phyloP scores from a whole-genome alignment of 1,139 yeast genomes.

The Meyerozyma athensensis region DNA sequence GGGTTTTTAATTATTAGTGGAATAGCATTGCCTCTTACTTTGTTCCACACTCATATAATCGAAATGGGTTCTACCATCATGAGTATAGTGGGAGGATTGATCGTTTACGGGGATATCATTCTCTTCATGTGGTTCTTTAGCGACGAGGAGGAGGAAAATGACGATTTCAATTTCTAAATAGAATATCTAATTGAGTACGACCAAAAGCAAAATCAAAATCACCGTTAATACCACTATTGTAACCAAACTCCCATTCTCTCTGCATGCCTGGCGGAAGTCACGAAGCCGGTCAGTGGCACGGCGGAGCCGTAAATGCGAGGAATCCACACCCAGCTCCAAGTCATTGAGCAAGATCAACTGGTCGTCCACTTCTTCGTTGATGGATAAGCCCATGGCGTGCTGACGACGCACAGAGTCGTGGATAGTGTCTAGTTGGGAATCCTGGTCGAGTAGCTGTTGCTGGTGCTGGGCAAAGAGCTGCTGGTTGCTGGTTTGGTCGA shows the following conservation, averaged over 20 bases:
- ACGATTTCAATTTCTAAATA: slow-evolving; percentile 44
- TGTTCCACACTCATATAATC: slow-evolving; percentile 57
- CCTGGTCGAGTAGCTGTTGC: slow-evolving; percentile 60
- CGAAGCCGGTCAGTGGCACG: slow-evolving; percentile 53
- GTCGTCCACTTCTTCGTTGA: slow-evolving; percentile 62
- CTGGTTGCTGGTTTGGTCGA: slow-evolving; percentile 37
- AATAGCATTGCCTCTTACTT: slow-evolving; percentile 57
- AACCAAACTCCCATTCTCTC: slow-evolving; percentile 68
- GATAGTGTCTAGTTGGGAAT: slow-evolving; percentile 51
- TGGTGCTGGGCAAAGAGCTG: slow-evolving; percentile 66
- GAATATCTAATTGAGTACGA: slow-evolving; percentile 46
- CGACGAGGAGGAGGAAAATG: slow-evolving; percentile 48
- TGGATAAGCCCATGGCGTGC: slow-evolving; percentile 57
- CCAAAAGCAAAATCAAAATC: slow-evolving; percentile 52
- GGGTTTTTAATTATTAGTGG: slow-evolving; percentile 69
- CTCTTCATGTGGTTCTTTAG: slow-evolving; percentile 68
- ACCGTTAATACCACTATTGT: slow-evolving; percentile 63
- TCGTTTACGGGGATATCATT: slow-evolving; percentile 67
- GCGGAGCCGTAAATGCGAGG: slow-evolving; percentile 45
- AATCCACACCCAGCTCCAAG: slow-evolving; percentile 62
- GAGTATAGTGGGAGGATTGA: slow-evolving; percentile 67
- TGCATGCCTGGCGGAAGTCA: slow-evolving; percentile 50
- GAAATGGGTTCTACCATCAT: slow-evolving; percentile 54
- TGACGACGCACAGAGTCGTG: slow-evolving; percentile 63
- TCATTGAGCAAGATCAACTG: slow-evolving; percentile 69